Evolutionary conservation across 2,329 filamentous ascomycete genomes (phyloP).

Genomic region (Fusarium miscanthi): DNA sequence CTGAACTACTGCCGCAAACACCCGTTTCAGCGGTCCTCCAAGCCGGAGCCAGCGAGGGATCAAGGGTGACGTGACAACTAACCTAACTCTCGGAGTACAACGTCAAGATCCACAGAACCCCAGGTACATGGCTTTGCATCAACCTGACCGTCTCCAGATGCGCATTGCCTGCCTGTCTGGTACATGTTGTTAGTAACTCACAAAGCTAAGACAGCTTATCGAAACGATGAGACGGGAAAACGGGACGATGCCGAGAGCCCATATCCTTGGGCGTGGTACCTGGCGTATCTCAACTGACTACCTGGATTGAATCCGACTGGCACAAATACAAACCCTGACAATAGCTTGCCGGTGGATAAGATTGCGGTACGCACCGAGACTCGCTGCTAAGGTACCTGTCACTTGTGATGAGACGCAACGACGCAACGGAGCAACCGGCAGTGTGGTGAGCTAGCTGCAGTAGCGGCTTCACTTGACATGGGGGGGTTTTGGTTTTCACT

Average conservation of each 20-base stretch:
- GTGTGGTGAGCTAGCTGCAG: conserved; percentile 7
- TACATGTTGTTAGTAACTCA: neutral
- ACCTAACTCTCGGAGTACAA: neutral
- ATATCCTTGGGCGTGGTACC: conserved; percentile 19
- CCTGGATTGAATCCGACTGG: conserved; percentile 16
- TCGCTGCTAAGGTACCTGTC: neutral
- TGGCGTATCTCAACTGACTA: neutral
- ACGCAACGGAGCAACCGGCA: conserved; percentile 33
- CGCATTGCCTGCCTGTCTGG: conserved; percentile 11
- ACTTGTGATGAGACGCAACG: neutral
- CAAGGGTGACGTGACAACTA: neutral
- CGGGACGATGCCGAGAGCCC: conserved; percentile 1
- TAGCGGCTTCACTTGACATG: conserved; percentile 18
- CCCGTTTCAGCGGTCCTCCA: neutral
- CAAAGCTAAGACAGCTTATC: neutral
- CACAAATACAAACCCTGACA: neutral
- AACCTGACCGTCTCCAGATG: conserved; percentile 18
- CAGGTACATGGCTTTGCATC: conserved; percentile 7
- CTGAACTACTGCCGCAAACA: conserved; percentile 17
- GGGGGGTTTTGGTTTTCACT: conserved; percentile 22
- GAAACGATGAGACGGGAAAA: conserved; percentile 2
- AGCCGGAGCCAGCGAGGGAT: neutral
- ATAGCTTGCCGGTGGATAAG: conserved; percentile 13
- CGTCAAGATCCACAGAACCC: neutral
- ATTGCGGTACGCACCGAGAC: neutral